phyloP scores from a whole-genome alignment of 352 stramenopile species.

The Pythium utonaiense region DNA sequence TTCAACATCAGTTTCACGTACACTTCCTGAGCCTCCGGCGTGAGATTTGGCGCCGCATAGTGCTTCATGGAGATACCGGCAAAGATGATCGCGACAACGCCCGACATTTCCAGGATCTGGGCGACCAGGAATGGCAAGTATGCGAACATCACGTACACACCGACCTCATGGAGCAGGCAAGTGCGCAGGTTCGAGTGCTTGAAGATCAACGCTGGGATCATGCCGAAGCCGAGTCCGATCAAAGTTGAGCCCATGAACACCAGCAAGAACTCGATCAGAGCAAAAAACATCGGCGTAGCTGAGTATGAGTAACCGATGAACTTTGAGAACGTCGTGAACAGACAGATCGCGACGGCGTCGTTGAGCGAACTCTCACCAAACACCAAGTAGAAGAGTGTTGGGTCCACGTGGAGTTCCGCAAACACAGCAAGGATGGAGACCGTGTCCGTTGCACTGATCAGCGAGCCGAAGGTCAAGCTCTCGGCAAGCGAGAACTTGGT shows the following conservation, averaged over 20 bases:
- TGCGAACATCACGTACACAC: constrained; percentile 85
- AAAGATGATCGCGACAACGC: constrained; percentile 94
- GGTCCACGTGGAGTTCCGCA: constrained; percentile 86
- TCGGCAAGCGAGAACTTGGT: constrained; percentile 86
- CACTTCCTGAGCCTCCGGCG: constrained; percentile 71
- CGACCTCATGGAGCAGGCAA: constrained; percentile 85
- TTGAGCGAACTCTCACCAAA: constrained; percentile 95
- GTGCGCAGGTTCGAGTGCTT: constrained; percentile 89
- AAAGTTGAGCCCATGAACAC: constrained; percentile 87
- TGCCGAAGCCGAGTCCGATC: constrained; percentile 83
- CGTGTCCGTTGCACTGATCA: constrained; percentile 93
- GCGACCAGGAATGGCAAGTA: constrained; percentile 78
- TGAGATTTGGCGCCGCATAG: constrained; percentile 88
- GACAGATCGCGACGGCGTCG: constrained; percentile 91
- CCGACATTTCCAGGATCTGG: constrained; percentile 78
- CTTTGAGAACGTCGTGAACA: constrained; percentile 92
- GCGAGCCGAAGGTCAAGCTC: constrained; percentile 87
- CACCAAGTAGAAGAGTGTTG: constrained; percentile 93
- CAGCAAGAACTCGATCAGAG: constrained; percentile 87
- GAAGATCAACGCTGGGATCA: constrained; percentile 85
- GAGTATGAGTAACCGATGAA: constrained; percentile 89
- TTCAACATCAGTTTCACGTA: constrained; percentile 28
- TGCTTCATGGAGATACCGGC: constrained; percentile 90
- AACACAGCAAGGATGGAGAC: constrained; percentile 92
- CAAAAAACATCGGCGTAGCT: constrained; percentile 69